A percentile compares a stretch with the other conserved stretches of the same genome.
Conservation (phyloP, 2,329 filamentous ascomycete species). For the Diaporthe ilicicola region DNA sequence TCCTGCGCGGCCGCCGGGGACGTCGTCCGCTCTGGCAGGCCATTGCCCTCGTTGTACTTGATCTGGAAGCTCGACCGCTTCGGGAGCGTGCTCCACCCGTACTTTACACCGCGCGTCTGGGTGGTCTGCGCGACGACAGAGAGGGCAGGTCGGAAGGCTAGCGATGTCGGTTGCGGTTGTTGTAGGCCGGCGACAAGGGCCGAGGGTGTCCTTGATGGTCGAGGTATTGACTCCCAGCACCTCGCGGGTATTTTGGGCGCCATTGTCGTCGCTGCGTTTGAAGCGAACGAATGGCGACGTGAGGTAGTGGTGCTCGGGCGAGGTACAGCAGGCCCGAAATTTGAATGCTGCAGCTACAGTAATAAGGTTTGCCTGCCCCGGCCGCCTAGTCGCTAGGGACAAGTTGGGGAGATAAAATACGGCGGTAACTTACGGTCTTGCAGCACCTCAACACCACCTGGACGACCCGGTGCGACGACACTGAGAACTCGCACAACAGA, state of each 20-base stretch:
- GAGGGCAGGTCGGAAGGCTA: conserved; percentile 45
- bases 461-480: not conserved
- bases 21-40: conserved; percentile 64
- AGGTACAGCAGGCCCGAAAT: conserved; percentile 20
- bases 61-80: conserved; percentile 59
- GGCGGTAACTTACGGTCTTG: conserved; percentile 16
- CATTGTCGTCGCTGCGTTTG: conserved; percentile 45
- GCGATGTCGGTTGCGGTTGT: conserved; percentile 35
- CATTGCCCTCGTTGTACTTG: conserved; percentile 67
- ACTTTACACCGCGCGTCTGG: conserved; percentile 57
- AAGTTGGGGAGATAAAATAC: conserved; percentile 30
- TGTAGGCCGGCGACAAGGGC: conserved; percentile 39
- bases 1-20: conserved; percentile 68
- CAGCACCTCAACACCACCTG: not conserved
- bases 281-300: not conserved
- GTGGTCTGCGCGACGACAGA: conserved; percentile 53
- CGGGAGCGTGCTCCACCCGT: conserved; percentile 66
- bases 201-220: conserved; percentile 18
- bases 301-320: not conserved
- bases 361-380: conserved; percentile 25
- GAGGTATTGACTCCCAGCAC: conserved; percentile 52
- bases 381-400: conserved; percentile 1
- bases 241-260: conserved; percentile 55
- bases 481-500: not conserved
- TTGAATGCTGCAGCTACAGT: conserved; percentile 20